Evolutionary conservation across 805 yeast species (phyloP).

Genomic region (Hagleromyces aurorensis): DNA sequence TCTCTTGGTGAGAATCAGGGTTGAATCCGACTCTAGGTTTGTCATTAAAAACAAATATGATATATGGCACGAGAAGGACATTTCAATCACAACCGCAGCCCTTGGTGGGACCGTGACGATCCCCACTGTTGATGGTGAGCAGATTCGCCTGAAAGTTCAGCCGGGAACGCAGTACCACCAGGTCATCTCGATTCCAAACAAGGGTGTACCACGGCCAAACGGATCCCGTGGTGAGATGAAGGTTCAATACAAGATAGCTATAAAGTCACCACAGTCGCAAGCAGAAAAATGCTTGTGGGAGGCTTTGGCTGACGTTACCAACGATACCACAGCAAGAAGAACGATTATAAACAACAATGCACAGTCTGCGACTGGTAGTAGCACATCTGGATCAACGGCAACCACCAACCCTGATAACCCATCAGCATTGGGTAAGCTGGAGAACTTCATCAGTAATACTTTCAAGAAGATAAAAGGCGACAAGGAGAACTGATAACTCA

Average conservation of each 20-base stretch:
- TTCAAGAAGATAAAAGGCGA: slow-evolving; percentile 42
- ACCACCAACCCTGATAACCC: slow-evolving; percentile 24
- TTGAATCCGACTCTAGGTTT: slow-evolving; percentile 66
- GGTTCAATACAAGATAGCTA: slow-evolving; percentile 62
- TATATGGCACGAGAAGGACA: slow-evolving; percentile 54
- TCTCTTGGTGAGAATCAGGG: slow-evolving; percentile 71
- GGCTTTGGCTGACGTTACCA: slow-evolving; percentile 85
- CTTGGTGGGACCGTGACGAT: slow-evolving; percentile 85
- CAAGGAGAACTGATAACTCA: slow-evolving; percentile 4
- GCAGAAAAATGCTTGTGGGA: slow-evolving; percentile 86
- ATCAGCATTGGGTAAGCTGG: slow-evolving; percentile 41
- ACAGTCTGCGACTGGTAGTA: slow-evolving; percentile 1
- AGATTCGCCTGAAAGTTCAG: slow-evolving; percentile 69
- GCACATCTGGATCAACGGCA: slow-evolving; percentile 3
- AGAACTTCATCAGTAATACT: slow-evolving; percentile 49
- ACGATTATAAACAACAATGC: slow-evolving; percentile 21
- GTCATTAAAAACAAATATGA: slow-evolving; percentile 53
- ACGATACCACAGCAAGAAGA: slow-evolving; percentile 73
- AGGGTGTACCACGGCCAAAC: slow-evolving; percentile 71
- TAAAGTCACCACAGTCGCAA: slow-evolving; percentile 68
- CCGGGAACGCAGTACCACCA: slow-evolving; percentile 78
- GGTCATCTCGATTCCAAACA: slow-evolving; percentile 66
- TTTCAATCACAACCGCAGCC: slow-evolving; percentile 94
- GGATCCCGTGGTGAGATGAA: slow-evolving; percentile 72
- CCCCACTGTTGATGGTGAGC: slow-evolving; percentile 83